Percentiles rank a stretch among this genome's conserved stretches.
Conservation (phyloP, 1,284 basidiomycete genomes). For the Marasmius oreades region DNA sequence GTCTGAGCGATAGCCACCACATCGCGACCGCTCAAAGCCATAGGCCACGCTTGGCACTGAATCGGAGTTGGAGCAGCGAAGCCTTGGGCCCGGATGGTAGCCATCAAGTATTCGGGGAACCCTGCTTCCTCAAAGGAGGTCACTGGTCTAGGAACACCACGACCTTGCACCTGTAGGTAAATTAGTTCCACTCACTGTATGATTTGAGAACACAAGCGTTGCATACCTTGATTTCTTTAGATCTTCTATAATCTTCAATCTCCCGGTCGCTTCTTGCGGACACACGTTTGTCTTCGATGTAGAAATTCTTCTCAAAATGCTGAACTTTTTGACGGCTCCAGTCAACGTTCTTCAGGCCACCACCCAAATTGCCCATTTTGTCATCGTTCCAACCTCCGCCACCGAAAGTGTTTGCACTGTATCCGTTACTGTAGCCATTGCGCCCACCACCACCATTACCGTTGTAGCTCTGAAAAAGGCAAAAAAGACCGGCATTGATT, state of each 20-base stretch:
- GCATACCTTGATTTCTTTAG: conserved; percentile 88
- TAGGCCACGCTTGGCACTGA: conserved; percentile 98
- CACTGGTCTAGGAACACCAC: conserved; percentile 86
- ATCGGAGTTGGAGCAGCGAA: conserved; percentile 90
- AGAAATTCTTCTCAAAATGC: conserved; percentile 96
- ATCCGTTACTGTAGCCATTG: conserved; percentile 28
- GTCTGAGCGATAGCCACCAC: conserved; percentile 97
- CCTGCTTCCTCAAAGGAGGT: conserved; percentile 92
- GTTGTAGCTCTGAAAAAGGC: conserved; percentile 29
- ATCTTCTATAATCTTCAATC: conserved; percentile 81
- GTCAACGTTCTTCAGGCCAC: conserved; percentile 81
- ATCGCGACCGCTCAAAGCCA: conserved; percentile 93
- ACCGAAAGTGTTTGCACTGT: conserved; percentile 40
- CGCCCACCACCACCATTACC: conserved; percentile 29
- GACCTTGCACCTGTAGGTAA: conserved; percentile 74
- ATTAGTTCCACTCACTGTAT: not conserved
- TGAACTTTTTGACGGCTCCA: conserved; percentile 76
- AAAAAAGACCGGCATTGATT: conserved; percentile 14
- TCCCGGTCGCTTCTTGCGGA: conserved; percentile 78
- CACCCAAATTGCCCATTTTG: conserved; percentile 83
- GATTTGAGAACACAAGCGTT: too few relatives aligned
- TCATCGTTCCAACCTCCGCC: conserved; percentile 63
- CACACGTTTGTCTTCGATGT: conserved; percentile 90
- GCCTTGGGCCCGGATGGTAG: conserved; percentile 91
- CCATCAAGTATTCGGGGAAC: conserved; percentile 95